phyloP scores from a whole-genome alignment of 768 basidiomycete species.

The Boletus rufocinnamomeus region DNA sequence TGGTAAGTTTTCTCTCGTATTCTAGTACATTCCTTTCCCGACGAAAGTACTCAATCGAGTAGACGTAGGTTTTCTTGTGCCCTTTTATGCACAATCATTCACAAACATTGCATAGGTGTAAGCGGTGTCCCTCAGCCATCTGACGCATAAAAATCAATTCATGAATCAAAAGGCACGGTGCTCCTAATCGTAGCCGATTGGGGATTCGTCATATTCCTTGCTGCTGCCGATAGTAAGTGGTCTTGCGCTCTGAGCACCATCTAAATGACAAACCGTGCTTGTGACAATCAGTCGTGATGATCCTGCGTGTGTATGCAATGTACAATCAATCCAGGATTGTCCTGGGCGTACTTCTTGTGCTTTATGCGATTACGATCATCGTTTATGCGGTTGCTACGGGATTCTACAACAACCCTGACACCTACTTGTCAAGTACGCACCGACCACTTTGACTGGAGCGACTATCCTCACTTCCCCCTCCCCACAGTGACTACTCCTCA shows the following conservation, averaged over 20 bases:
- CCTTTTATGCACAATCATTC: not conserved
- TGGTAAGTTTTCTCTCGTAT: constrained; percentile 3
- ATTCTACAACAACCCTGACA: constrained; percentile 7
- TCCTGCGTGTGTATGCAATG: no score
- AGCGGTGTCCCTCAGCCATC: not conserved
- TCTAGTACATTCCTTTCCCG: not conserved
- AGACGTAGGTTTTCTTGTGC: constrained; percentile 22
- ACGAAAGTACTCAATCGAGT: not conserved
- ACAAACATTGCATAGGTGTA: constrained; percentile 18
- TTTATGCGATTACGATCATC: constrained; percentile 1
- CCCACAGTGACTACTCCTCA: constrained; percentile 9
- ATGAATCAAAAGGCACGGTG: constrained; percentile 11
- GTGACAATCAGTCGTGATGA: constrained; percentile 22
- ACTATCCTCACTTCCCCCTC: not conserved
- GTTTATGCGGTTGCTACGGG: not conserved
- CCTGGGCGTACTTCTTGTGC: no score
- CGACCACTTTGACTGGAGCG: not conserved
- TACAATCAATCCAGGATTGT: no score
- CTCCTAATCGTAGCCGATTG: not conserved
- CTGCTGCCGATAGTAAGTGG: constrained; percentile 23
- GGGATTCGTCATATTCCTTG: constrained; percentile 16
- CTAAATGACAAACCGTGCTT: not conserved
- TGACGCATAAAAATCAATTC: not conserved
- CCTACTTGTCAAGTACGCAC: no score
- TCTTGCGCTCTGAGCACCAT: not conserved